Evolutionary conservation across 352 stramenopile genomes (phyloP).

Genomic region (Pythium periplocum): DNA sequence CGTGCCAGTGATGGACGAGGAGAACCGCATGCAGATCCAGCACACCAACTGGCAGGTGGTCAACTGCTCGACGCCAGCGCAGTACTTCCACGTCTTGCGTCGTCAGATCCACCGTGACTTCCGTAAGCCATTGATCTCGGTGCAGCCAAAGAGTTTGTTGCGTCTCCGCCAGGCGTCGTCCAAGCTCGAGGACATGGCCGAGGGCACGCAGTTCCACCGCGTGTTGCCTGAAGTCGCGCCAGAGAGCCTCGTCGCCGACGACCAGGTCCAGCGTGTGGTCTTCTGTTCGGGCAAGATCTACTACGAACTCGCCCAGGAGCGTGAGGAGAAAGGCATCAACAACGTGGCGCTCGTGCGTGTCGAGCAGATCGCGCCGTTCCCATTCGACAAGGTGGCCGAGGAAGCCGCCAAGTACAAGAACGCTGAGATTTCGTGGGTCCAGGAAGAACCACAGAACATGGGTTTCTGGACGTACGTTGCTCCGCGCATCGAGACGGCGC

Average conservation of each 20-base stretch:
- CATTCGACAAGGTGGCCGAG: constrained; percentile 56
- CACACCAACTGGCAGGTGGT: constrained; percentile 84
- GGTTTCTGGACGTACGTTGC: constrained; percentile 92
- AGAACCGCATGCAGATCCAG: constrained; percentile 72
- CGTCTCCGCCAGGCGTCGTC: constrained; percentile 64
- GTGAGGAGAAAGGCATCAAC: constrained; percentile 33
- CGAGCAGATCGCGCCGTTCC: constrained; percentile 85
- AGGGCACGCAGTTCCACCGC: constrained; percentile 53
- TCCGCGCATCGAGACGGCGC: constrained; percentile 94
- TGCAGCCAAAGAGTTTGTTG: constrained; percentile 76
- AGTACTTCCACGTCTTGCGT: constrained; percentile 96
- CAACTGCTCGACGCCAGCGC: constrained; percentile 87
- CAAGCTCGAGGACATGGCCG: constrained; percentile 50
- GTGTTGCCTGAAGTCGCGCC: constrained; percentile 57
- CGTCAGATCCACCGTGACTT: constrained; percentile 80
- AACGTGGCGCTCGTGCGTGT: constrained; percentile 67
- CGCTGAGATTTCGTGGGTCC: constrained; percentile 89
- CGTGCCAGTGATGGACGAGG: constrained; percentile 73
- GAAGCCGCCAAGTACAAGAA: constrained; percentile 55
- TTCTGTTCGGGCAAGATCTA: constrained; percentile 86
- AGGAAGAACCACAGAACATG: constrained; percentile 98
- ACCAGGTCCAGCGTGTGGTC: constrained; percentile 58
- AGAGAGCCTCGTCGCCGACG: constrained; percentile 32
- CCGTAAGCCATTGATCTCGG: constrained; percentile 70
- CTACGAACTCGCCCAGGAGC: constrained; percentile 76